Evolutionary conservation across 2,329 filamentous ascomycete genomes (phyloP).

Genomic region (Ceratocystiopsis sp.): DNA sequence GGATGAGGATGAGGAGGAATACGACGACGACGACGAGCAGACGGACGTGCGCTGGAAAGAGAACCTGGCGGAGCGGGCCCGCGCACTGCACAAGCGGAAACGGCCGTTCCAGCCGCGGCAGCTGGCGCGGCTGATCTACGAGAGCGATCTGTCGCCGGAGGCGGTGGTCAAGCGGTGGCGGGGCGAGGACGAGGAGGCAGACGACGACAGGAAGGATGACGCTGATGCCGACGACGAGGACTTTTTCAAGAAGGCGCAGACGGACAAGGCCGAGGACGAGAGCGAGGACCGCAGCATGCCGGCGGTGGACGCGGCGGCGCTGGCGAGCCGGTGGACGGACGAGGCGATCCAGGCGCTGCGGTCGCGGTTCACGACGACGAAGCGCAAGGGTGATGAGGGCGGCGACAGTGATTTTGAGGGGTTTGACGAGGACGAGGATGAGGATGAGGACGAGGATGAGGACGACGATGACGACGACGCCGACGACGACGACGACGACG

Average conservation of each 20-base stretch:
- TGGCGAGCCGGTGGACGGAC: conserved; percentile 74
- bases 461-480: conserved; percentile 16
- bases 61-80: conserved; percentile 62
- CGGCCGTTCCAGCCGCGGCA: conserved; percentile 64
- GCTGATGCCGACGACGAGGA: conserved; percentile 39
- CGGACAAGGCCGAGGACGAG: conserved; percentile 50
- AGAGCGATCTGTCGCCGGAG: conserved; percentile 55
- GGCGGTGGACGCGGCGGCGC: conserved; percentile 57
- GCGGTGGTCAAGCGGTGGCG: conserved; percentile 70
- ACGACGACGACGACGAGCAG: conserved; percentile 34
- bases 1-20: conserved; percentile 32
- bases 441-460: conserved; percentile 25
- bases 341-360: conserved; percentile 62
- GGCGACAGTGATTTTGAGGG: conserved; percentile 52
- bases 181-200: conserved; percentile 33
- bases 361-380: conserved; percentile 50
- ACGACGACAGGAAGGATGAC: conserved; percentile 10
- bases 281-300: conserved; percentile 67
- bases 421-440: conserved; percentile 27
- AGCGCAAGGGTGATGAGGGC: conserved; percentile 36
- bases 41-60: conserved; percentile 73
- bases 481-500: conserved; percentile 33
- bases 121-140: conserved; percentile 77
- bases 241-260: conserved; percentile 48
- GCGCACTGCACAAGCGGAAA: conserved; percentile 50